phyloP scores from a whole-genome alignment of 495 filamentous ascomycete genomes.

The Xanthoparmelia taractica region DNA sequence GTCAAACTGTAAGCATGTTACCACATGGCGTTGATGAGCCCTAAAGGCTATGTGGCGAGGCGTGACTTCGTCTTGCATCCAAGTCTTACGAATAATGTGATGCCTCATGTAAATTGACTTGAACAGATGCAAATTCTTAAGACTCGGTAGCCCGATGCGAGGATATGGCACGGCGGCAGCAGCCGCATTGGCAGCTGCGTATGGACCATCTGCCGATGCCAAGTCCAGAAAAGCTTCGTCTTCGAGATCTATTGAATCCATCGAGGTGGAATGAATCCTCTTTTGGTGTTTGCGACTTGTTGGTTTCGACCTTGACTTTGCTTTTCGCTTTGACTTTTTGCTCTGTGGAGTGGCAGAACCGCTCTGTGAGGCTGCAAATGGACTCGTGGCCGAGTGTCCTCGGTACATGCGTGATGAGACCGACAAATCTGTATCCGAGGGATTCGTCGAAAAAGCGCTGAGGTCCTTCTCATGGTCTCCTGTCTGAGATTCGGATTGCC shows the following conservation, averaged over 20 bases:
- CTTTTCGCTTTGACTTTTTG: slow-evolving; percentile 48
- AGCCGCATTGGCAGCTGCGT: slow-evolving; percentile 76
- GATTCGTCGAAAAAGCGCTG: slow-evolving; percentile 41
- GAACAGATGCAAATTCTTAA: slow-evolving; percentile 81
- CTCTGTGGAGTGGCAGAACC: slow-evolving; percentile 25
- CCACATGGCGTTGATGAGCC: slow-evolving; percentile 90
- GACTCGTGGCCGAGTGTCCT: not conserved
- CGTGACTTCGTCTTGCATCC: slow-evolving; percentile 77
- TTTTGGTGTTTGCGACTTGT: slow-evolving; percentile 32
- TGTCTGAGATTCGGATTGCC: slow-evolving; percentile 74
- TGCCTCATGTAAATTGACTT: slow-evolving; percentile 94
- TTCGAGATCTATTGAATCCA: slow-evolving; percentile 19
- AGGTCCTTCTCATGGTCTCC: slow-evolving; percentile 77
- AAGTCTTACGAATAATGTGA: slow-evolving; percentile 77
- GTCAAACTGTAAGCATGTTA: slow-evolving; percentile 96
- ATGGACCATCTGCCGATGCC: slow-evolving; percentile 60
- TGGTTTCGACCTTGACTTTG: slow-evolving; percentile 26
- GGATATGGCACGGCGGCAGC: slow-evolving; percentile 74
- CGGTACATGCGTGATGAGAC: slow-evolving; percentile 10
- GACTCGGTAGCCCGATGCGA: slow-evolving; percentile 63
- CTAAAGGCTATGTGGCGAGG: slow-evolving; percentile 94
- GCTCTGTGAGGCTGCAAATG: slow-evolving; percentile 11
- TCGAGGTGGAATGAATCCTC: slow-evolving; percentile 14
- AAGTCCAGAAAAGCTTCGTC: slow-evolving; percentile 16
- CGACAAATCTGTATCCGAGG: slow-evolving; percentile 42